Percentiles rank a stretch among this genome's conserved stretches.
Conservation (phyloP, 2,329 filamentous ascomycete species). For the Hypoxylon sp. region DNA sequence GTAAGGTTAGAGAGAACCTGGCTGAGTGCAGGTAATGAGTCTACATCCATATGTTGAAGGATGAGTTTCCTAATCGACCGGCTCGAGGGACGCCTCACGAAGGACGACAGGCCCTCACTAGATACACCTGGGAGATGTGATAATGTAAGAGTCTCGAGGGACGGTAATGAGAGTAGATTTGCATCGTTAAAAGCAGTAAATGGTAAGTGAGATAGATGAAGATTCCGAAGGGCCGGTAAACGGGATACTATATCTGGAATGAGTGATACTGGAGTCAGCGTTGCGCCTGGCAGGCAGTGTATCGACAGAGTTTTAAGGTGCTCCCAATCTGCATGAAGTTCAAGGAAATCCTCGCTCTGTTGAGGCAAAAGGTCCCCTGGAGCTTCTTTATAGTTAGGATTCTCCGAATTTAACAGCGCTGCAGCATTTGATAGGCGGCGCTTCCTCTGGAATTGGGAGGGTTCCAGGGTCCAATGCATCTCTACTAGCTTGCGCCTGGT, state of each 20-base stretch:
- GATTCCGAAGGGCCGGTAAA: slow-evolving; percentile 69
- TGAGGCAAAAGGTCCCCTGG: slow-evolving; percentile 60
- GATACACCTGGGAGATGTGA: slow-evolving; percentile 70
- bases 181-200: slow-evolving; percentile 70
- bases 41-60: slow-evolving; percentile 69
- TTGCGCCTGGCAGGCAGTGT: slow-evolving; percentile 70
- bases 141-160: slow-evolving; percentile 69
- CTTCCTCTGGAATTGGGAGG: slow-evolving; percentile 56
- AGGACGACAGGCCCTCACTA: slow-evolving; percentile 68
- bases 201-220: slow-evolving; percentile 72
- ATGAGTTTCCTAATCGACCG: slow-evolving; percentile 64
- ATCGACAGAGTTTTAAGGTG: slow-evolving; percentile 70
- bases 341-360: slow-evolving; percentile 63
- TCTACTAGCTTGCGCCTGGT: slow-evolving; percentile 69
- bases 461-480: slow-evolving; percentile 71
- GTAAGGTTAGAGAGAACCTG: slow-evolving; percentile 71
- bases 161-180: slow-evolving; percentile 68
- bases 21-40: slow-evolving; percentile 69
- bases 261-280: slow-evolving; percentile 66
- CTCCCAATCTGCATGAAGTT: slow-evolving; percentile 69
- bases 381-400: slow-evolving; percentile 49
- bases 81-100: slow-evolving; percentile 66
- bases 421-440: slow-evolving; percentile 53
- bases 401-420: slow-evolving; percentile 46
- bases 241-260: slow-evolving; percentile 65